phyloP scores from a whole-genome alignment of 1,284 basidiomycete genomes.

The Melampsora abietis-canadensis region DNA sequence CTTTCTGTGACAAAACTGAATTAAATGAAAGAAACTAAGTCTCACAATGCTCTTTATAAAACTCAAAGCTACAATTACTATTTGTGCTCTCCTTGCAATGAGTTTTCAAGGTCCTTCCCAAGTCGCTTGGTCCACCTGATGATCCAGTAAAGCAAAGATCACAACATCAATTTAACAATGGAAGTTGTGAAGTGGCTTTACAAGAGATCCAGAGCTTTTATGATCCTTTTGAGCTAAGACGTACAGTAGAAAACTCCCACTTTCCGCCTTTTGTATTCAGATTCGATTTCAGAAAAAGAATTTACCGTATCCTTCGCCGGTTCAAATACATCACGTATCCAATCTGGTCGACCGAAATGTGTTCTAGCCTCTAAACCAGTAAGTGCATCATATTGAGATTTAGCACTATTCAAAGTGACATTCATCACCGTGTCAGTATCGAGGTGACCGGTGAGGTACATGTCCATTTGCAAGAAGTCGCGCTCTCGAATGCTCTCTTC shows the following conservation, averaged over 20 bases:
- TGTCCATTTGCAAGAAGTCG: conserved; percentile 81
- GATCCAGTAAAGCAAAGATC: neutral
- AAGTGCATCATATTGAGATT: conserved; percentile 66
- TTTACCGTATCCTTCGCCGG: conserved; percentile 45
- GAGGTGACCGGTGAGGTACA: conserved; percentile 83
- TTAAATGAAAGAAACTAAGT: neutral
- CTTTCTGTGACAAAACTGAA: too few relatives aligned
- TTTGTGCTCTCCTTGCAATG: conserved; percentile 62
- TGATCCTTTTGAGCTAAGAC: neutral
- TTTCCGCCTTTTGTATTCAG: conserved; percentile 70
- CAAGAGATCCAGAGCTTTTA: neutral
- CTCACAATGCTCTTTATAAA: conserved; percentile 65
- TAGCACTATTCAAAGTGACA: conserved; percentile 71
- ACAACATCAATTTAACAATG: too few relatives aligned
- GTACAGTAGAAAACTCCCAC: conserved; percentile 61
- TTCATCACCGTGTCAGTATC: conserved; percentile 81
- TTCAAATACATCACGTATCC: conserved; percentile 66
- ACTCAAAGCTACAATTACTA: conserved; percentile 66
- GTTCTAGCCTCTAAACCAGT: conserved; percentile 78
- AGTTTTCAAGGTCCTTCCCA: conserved; percentile 71
- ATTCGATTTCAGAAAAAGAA: conserved; percentile 72
- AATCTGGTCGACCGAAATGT: conserved; percentile 82
- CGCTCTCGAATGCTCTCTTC: conserved; percentile 71
- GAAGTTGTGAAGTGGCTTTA: neutral
- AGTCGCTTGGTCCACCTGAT: conserved; percentile 57